Percentiles rank a stretch among this genome's conserved stretches.
Conservation (phyloP, 495 filamentous ascomycete species). For the Annulohypoxylon stygium region DNA sequence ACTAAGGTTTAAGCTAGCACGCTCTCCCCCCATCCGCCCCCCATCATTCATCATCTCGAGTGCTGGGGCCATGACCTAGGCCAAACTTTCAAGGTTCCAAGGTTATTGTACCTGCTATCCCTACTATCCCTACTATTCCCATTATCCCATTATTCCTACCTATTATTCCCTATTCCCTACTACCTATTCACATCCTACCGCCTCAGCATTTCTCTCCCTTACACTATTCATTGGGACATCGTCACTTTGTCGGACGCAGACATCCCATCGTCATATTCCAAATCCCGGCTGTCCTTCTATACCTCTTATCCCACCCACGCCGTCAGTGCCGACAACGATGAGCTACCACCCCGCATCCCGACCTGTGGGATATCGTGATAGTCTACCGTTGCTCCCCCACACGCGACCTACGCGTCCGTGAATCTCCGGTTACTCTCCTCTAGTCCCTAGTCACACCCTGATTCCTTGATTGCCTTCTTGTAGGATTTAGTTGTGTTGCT, state of each 20-base stretch:
- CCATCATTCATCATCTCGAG: slow-evolving; percentile 14
- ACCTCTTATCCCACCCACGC: slow-evolving; percentile 22
- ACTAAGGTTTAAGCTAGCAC: slow-evolving; percentile 26
- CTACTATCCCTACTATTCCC: slow-evolving; percentile 6
- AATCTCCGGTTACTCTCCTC: slow-evolving; percentile 23
- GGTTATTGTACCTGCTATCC: slow-evolving; percentile 1
- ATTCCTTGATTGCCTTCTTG: not conserved
- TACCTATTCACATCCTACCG: not conserved
- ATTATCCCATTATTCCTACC: not conserved
- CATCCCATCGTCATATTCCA: slow-evolving; percentile 25
- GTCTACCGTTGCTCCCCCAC: slow-evolving; percentile 43
- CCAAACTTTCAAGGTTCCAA: slow-evolving; percentile 4
- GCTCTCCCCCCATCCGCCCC: not conserved
- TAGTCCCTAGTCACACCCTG: not conserved
- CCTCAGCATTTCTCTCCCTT: slow-evolving; percentile 19
- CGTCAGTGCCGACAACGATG: slow-evolving; percentile 45
- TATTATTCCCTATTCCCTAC: not conserved
- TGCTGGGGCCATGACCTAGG: not conserved
- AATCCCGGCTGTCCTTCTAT: not conserved
- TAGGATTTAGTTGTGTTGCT: not conserved
- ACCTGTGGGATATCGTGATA: slow-evolving; percentile 52
- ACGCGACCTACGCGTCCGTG: slow-evolving; percentile 50
- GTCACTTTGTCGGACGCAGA: slow-evolving; percentile 7
- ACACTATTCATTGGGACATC: slow-evolving; percentile 23
- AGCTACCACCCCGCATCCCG: slow-evolving; percentile 53